phyloP scores from a whole-genome alignment of 768 basidiomycete genomes.

The Agaricus blazei region DNA sequence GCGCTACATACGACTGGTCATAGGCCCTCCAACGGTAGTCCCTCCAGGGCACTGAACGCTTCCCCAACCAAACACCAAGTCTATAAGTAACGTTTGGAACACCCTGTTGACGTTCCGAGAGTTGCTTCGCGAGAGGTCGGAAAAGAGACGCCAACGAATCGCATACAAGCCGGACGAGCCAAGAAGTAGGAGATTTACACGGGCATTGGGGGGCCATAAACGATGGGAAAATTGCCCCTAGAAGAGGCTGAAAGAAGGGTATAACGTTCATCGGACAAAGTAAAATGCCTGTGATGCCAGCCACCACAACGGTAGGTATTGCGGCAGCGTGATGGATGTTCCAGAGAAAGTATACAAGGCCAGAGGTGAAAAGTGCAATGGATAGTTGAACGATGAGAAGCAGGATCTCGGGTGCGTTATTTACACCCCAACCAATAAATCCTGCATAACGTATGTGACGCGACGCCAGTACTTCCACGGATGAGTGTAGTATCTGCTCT shows the following conservation, averaged over 20 bases:
- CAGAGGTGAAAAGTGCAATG: constrained; percentile 3
- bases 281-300: not conserved
- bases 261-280: not conserved
- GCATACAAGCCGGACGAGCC: no score
- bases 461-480: not conserved
- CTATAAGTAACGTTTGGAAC: no score
- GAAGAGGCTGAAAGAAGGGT: constrained; percentile 1
- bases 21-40: no score
- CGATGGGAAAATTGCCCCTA: not conserved
- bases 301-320: not conserved
- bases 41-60: no score
- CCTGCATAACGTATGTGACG: constrained; percentile 8
- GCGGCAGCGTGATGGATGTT: not conserved
- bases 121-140: no score
- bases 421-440: constrained; percentile 1
- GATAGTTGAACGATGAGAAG: constrained; percentile 3
- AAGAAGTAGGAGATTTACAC: constrained; percentile 1
- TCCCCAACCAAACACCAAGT: no score
- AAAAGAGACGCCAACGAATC: no score
- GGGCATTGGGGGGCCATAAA: constrained; percentile 2
- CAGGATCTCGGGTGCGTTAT: not conserved
- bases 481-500: not conserved
- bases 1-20: no score
- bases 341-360: constrained; percentile 7
- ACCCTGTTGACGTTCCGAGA: no score